Percentiles rank a stretch among this genome's conserved stretches.
phyloP scores from a whole-genome alignment of 495 filamentous ascomycete species.

The Articulospora tetracladia region DNA sequence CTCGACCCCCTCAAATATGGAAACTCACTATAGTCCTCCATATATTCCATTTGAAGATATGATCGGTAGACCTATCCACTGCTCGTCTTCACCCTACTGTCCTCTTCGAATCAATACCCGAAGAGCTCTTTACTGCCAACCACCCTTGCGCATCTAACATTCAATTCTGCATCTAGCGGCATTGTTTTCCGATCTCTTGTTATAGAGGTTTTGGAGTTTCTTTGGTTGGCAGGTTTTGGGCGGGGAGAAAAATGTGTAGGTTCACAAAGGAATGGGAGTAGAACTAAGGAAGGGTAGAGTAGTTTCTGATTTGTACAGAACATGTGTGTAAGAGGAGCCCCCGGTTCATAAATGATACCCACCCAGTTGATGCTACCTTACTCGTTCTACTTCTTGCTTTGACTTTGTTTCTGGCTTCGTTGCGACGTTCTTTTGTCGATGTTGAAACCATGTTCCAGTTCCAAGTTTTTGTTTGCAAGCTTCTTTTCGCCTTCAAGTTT shows the following conservation, averaged over 20 bases:
- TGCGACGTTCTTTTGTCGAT: too few species aligned
- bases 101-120: background rate
- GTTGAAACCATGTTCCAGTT: too few species aligned
- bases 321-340: background rate
- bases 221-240: background rate
- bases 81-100: background rate
- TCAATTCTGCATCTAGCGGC: background rate
- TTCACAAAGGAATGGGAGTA: background rate
- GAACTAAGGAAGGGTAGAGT: background rate
- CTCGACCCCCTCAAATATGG: background rate
- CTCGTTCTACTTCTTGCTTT: too few species aligned
- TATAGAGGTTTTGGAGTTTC: background rate
- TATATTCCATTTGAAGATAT: background rate
- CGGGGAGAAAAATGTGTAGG: background rate
- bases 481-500: too few species aligned
- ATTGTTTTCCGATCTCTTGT: background rate
- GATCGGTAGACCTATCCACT: background rate
- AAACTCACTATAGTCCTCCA: background rate
- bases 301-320: background rate
- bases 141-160: background rate
- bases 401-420: too few species aligned
- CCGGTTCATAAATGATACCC: conserved; percentile 3
- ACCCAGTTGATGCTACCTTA: background rate
- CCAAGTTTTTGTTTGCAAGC: too few species aligned
- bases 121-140: background rate